phyloP scores from a whole-genome alignment of 257 asterid species.

The Asclepias syriaca region DNA sequence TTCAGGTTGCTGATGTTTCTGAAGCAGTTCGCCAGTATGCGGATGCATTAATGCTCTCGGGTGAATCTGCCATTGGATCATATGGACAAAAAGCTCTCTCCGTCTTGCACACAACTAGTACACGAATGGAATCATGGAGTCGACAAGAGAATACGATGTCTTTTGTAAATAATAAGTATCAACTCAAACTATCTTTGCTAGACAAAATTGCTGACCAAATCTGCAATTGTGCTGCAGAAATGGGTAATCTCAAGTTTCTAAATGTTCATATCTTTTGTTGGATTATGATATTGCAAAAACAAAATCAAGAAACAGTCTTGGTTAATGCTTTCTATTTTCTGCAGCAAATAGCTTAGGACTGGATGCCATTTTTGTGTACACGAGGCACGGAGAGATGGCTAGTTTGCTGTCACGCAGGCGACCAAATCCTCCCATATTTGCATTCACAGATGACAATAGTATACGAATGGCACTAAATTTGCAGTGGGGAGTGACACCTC shows the following conservation, averaged over 20 bases:
- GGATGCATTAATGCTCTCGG: constrained; percentile 85
- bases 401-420: constrained; percentile 71
- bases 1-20: constrained; percentile 83
- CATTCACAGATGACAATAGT: constrained; percentile 57
- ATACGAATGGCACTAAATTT: constrained; percentile 67
- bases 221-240: constrained; percentile 63
- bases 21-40: constrained; percentile 84
- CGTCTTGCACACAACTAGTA: constrained; percentile 62
- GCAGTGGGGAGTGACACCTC: constrained; percentile 80
- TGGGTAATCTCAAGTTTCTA: constrained; percentile 47
- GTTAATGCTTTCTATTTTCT: background rate
- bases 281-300: background rate
- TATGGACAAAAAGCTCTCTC: constrained; percentile 64
- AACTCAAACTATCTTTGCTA: constrained; percentile 43
- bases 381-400: constrained; percentile 77
- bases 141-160: constrained; percentile 61
- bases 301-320: background rate
- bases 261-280: background rate
- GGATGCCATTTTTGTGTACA: constrained; percentile 79
- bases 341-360: constrained; percentile 74
- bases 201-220: constrained; percentile 71
- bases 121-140: constrained; percentile 69
- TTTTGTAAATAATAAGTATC: constrained; percentile 30
- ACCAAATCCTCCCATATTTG: constrained; percentile 74
- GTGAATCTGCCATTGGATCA: constrained; percentile 87